Evolutionary conservation across 1,284 basidiomycete species (phyloP), one percentile per base, ranked within the genome.

Genomic region (Neonothopanus nambi): DNA sequence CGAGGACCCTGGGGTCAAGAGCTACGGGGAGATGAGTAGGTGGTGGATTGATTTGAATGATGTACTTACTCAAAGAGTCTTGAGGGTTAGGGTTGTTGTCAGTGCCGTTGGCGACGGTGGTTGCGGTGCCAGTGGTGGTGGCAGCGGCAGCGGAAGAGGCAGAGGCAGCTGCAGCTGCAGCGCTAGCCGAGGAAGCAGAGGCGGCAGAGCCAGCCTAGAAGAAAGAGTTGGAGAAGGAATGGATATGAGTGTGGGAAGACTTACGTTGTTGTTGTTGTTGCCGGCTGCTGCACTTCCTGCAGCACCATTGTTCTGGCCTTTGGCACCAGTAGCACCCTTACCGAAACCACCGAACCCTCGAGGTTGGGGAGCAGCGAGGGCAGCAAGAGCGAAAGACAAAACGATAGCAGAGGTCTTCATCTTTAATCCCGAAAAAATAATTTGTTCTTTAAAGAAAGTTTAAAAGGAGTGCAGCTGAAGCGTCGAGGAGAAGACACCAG

Each of bases 1-100:
- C 77, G 63, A 87, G 73, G 48, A 81, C 76, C 28, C 55, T 30
- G 11, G 43, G 15, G 24, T 48, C 46, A 1, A 48, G 11, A 15
- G 46, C 70, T 45, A 68, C 46, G 26, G 5, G 26, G 26, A 28
- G 5, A 5, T 28, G 26, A 5, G 26, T 5, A 28, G 26, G 26
- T 11, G 24, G 20, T 12, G 20, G 48, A 44, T 12, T 17, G 9
- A 46, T 17, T 48, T 9, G 15, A 35, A 30, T 3, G 39, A 21
- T n/a, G 35, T 23, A 62, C 65, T 40, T 51, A 69, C 69, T 72
- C 46, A 68, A 49, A 11, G 68, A 71, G 12, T 58, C 66, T 57
- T 73, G 72, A 17, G 66, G 52, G 46, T 65, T 58, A 28, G 50
- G 53, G 37, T 35, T 46, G 38, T 59, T 18, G 12, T 20, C 51